These are phyloP conservation scores for Phytophthora meadii DNA, from an alignment of 352 stramenopile genomes.

Conservation along the genomic window DNA sequence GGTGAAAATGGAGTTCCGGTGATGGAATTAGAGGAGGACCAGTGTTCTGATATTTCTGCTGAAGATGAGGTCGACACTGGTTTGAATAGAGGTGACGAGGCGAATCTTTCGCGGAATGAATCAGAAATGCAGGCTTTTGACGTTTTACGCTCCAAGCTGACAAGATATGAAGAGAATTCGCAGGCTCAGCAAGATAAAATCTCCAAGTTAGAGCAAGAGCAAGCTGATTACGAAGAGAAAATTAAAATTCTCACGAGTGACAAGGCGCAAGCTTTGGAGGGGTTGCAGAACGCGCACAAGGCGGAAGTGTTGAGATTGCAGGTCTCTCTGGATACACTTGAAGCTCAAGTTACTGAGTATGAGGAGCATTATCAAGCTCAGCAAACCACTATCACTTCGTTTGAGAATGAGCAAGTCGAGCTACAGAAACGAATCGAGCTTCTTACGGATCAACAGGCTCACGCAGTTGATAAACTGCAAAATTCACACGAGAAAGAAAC, in stretches of 20 bases:
- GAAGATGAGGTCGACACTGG: conserved; percentile 25
- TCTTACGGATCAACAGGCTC: conserved; percentile 22
- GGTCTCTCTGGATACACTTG: conserved; percentile 10
- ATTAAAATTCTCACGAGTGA: conserved; percentile 19
- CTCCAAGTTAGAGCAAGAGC: conserved; percentile 17
- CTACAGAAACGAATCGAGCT: conserved; percentile 9
- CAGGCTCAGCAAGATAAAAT: conserved; percentile 27
- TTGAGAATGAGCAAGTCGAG: conserved; percentile 18
- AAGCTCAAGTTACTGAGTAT: conserved; percentile 16
- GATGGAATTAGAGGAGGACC: conserved; percentile 30
- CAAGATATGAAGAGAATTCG: conserved; percentile 13
- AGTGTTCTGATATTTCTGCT: conserved; percentile 12
- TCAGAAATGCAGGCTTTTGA: conserved; percentile 16
- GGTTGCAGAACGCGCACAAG: conserved; percentile 17
- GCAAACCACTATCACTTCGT: conserved; percentile 16
- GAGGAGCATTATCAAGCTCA: conserved; percentile 19
- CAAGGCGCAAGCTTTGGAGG: conserved; percentile 9
- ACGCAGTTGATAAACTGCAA: conserved; percentile 11
- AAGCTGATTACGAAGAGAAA: conserved; percentile 15
- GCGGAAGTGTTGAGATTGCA: background rate
- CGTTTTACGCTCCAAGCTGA: conserved; percentile 13
- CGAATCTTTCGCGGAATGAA: conserved; percentile 3
- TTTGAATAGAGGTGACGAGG: conserved; percentile 3
- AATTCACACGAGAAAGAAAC: conserved; percentile 23
- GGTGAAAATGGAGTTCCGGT: conserved; percentile 26